Conservation (phyloP, 108 stramenopile genomes). For the Aurantiochytrium sp. region DNA sequence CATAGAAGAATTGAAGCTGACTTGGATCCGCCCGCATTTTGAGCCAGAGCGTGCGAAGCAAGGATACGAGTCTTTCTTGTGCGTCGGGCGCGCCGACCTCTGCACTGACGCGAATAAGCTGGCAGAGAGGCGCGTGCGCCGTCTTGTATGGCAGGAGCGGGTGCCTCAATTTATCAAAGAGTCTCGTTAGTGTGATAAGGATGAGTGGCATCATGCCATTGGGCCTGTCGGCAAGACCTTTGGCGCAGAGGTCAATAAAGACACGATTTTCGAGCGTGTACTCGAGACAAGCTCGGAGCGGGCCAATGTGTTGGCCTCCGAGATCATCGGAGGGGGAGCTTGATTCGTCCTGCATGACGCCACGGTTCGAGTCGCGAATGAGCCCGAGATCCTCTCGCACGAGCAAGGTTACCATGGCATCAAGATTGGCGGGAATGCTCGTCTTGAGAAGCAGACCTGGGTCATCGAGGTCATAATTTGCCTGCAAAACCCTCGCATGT, state of each 20-base stretch:
- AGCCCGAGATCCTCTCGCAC: background rate
- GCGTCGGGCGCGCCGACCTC: background rate
- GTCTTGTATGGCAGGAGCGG: background rate
- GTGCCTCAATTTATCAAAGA: background rate
- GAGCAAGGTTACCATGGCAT: slow-evolving; percentile 6
- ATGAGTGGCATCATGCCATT: slow-evolving; percentile 12
- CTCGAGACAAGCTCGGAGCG: slow-evolving; percentile 1
- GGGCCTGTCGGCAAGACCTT: slow-evolving; percentile 9
- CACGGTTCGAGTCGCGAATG: background rate
- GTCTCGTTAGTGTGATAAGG: background rate
- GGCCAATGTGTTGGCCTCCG: background rate
- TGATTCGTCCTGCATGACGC: background rate
- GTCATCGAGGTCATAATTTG: background rate
- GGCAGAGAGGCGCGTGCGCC: background rate
- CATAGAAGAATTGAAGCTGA: slow-evolving; percentile 8
- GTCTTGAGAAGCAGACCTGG: background rate
- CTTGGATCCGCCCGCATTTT: background rate
- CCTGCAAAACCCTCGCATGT: background rate
- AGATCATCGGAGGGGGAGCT: background rate
- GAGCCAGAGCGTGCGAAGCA: background rate
- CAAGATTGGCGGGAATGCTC: background rate
- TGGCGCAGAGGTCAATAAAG: slow-evolving; percentile 7
- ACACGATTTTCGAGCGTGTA: slow-evolving; percentile 9
- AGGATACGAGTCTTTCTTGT: background rate
- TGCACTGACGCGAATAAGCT: slow-evolving; percentile 13